Percentiles rank a stretch among this genome's conserved stretches.
Evolutionary conservation across 2,329 filamentous ascomycete genomes (phyloP).

Genomic region (Colletotrichum eleusines): DNA sequence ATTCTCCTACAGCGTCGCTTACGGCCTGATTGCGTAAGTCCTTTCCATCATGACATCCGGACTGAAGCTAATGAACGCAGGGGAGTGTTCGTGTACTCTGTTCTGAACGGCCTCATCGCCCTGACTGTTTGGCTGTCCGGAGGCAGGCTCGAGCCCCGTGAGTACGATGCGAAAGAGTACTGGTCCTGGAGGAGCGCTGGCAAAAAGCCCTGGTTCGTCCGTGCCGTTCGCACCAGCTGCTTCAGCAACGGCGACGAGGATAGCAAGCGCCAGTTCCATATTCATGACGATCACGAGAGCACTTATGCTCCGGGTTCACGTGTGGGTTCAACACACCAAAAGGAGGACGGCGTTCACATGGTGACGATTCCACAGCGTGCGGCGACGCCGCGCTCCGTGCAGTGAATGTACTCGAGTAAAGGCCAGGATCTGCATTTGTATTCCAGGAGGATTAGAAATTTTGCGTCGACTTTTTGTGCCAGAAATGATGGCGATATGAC

Average conservation of each 20-base stretch:
- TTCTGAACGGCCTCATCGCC: conserved; percentile 63
- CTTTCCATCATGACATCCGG: too few relatives aligned
- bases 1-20: conserved; percentile 83
- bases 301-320: conserved; percentile 36
- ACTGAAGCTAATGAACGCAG: conserved; percentile 47
- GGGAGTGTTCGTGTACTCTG: conserved; percentile 66
- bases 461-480: conserved; percentile 14
- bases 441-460: background rate
- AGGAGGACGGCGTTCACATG: conserved; percentile 40
- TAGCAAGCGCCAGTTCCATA: conserved; percentile 42
- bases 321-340: conserved; percentile 39
- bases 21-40: conserved; percentile 78
- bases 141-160: conserved; percentile 59
- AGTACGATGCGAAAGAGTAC: conserved; percentile 68
- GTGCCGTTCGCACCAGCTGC: conserved; percentile 50
- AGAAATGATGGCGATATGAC: conserved; percentile 5
- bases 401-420: conserved; percentile 15
- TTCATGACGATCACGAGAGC: conserved; percentile 41
- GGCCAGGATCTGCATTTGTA: conserved; percentile 4
- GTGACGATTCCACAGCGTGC: conserved; percentile 40
- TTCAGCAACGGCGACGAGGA: conserved; percentile 46
- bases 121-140: conserved; percentile 58
- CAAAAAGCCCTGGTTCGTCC: conserved; percentile 61
- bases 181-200: conserved; percentile 66
- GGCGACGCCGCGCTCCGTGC: conserved; percentile 34